phyloP scores from a whole-genome alignment of 2,329 filamentous ascomycete genomes.

The Cordyceps militaris region DNA sequence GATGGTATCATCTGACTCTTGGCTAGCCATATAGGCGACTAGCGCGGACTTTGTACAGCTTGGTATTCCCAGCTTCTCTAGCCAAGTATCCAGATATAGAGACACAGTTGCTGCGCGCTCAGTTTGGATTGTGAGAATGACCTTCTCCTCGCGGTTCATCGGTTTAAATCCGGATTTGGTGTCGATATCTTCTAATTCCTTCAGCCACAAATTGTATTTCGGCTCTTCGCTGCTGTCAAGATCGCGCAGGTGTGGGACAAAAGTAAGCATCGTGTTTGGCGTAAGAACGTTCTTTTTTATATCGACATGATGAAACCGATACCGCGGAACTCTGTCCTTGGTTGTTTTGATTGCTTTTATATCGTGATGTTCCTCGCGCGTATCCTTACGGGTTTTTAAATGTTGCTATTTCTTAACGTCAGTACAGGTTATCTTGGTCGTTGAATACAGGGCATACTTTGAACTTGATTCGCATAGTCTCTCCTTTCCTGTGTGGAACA shows the following conservation, averaged over 20 bases:
- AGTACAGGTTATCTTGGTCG: neutral
- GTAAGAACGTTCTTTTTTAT: constrained; percentile 53
- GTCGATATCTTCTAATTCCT: constrained; percentile 51
- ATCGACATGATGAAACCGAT: constrained; percentile 53
- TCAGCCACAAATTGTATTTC: constrained; percentile 49
- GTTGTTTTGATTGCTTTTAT: constrained; percentile 43
- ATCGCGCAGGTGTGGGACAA: constrained; percentile 53
- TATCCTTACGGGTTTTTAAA: constrained; percentile 37
- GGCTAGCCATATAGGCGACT: constrained; percentile 46
- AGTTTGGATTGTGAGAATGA: constrained; percentile 40
- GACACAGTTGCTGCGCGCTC: constrained; percentile 46
- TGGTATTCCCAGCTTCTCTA: constrained; percentile 41
- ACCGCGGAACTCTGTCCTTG: constrained; percentile 47
- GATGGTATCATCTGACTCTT: constrained; percentile 39
- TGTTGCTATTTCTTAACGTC: constrained; percentile 30
- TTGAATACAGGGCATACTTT: constrained; percentile 33
- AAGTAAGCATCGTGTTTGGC: constrained; percentile 53
- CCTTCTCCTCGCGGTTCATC: constrained; percentile 44
- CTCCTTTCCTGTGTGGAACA: constrained; percentile 28
- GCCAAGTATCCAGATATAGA: constrained; percentile 48
- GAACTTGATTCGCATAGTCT: constrained; percentile 42
- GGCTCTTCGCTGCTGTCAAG: constrained; percentile 49
- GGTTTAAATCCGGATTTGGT: constrained; percentile 50
- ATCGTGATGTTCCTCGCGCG: constrained; percentile 33
- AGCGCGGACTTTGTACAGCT: constrained; percentile 45